Percentiles rank a stretch among this genome's conserved stretches.
These are phyloP conservation scores for Lasiosphaeria miniovina DNA, from an alignment of 495 filamentous ascomycete genomes.

Conservation along the genomic window DNA sequence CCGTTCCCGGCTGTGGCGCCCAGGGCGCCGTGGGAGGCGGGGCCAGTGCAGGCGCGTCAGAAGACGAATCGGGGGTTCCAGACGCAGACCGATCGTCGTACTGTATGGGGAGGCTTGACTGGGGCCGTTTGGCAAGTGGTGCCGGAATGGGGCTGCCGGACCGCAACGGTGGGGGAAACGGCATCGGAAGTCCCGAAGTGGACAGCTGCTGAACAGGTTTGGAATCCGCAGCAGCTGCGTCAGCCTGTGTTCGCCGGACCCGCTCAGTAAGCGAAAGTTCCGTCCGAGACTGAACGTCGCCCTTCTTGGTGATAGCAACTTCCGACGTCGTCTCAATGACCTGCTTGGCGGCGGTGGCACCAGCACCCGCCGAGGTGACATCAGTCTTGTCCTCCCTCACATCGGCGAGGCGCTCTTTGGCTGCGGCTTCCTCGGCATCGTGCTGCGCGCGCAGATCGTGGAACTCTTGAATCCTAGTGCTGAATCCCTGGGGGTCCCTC, in stretches of 20 bases:
- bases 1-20: slow-evolving; percentile 75
- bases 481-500: slow-evolving; percentile 51
- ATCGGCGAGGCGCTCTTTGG: slow-evolving; percentile 12
- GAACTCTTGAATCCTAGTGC: slow-evolving; percentile 53
- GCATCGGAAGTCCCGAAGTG: slow-evolving; percentile 62
- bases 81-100: slow-evolving; percentile 69
- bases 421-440: slow-evolving; percentile 43
- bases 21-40: slow-evolving; percentile 80
- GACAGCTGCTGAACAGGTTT: slow-evolving; percentile 63
- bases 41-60: slow-evolving; percentile 37
- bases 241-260: slow-evolving; percentile 71
- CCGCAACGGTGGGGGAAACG: slow-evolving; percentile 65
- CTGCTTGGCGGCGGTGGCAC: slow-evolving; percentile 3
- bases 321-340: neutral
- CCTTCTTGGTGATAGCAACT: slow-evolving; percentile 14
- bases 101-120: slow-evolving; percentile 78
- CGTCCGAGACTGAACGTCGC: slow-evolving; percentile 5
- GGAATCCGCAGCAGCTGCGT: slow-evolving; percentile 43
- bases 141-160: slow-evolving; percentile 79
- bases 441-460: slow-evolving; percentile 55
- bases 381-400: slow-evolving; percentile 13
- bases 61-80: slow-evolving; percentile 60
- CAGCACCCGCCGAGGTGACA: slow-evolving; percentile 4
- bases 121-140: slow-evolving; percentile 78
- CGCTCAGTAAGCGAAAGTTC: slow-evolving; percentile 77